Percentiles rank a stretch among this genome's conserved stretches.
Conservation (phyloP, 116 monocot species). For the Zostera marina region DNA sequence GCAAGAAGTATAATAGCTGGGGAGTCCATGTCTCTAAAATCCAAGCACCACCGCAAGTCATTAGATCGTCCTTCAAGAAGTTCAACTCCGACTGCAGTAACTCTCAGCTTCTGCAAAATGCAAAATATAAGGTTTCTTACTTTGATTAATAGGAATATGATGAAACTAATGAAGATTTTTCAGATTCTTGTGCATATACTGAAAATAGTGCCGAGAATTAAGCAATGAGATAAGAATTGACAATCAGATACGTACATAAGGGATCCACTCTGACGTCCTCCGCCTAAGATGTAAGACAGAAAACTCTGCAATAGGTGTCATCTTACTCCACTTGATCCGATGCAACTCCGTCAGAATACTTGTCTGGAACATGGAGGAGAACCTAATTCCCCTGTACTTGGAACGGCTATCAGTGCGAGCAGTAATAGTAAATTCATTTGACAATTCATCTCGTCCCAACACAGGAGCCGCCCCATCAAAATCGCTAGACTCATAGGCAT, state of each 20-base stretch:
- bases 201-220: not conserved
- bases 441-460: constrained; percentile 36
- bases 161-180: not conserved
- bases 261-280: constrained; percentile 67
- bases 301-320: constrained; percentile 45
- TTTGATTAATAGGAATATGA: not conserved
- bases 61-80: constrained; percentile 60
- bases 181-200: not conserved
- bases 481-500: constrained; percentile 53
- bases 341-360: constrained; percentile 84
- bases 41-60: constrained; percentile 77
- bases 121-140: constrained; percentile 1
- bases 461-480: constrained; percentile 75
- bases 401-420: constrained; percentile 63
- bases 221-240: not conserved
- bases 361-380: constrained; percentile 56
- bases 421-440: constrained; percentile 64
- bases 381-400: constrained; percentile 70
- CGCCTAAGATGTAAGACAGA: constrained; percentile 68
- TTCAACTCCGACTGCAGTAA: constrained; percentile 79
- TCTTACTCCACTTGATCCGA: constrained; percentile 26
- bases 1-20: constrained; percentile 66
- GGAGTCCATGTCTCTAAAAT: constrained; percentile 94
- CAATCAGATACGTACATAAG: constrained; percentile 45
- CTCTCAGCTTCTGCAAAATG: constrained; percentile 79